Percentiles rank a stretch among this genome's conserved stretches.
Conservation (phyloP, 2,329 filamentous ascomycete genomes). For the Colletotrichum orchidophilum region DNA sequence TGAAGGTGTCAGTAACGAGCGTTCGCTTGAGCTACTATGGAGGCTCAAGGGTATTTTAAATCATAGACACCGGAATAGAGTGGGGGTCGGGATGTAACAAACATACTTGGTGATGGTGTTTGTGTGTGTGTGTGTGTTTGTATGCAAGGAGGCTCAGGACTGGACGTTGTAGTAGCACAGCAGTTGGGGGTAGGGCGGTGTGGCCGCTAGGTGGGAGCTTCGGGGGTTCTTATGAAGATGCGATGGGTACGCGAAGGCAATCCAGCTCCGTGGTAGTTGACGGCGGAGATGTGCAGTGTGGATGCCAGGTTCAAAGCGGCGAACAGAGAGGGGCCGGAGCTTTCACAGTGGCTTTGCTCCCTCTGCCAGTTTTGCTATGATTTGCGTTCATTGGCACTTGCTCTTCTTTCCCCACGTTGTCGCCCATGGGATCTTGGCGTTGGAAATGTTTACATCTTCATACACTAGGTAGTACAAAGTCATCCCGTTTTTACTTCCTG, state of each 20-base stretch:
- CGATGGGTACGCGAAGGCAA: constrained; percentile 1
- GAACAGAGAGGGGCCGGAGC: neutral
- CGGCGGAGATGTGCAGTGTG: neutral
- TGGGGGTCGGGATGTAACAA: neutral
- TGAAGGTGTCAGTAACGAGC: neutral
- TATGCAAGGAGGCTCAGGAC: constrained; percentile 12
- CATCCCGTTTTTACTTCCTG: constrained; percentile 14
- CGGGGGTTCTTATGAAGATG: constrained; percentile 30
- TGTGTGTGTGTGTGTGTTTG: constrained; percentile 6
- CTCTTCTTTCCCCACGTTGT: constrained; percentile 13
- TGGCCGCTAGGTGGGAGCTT: constrained; percentile 1
- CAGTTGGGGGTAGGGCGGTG: neutral
- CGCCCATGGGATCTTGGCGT: constrained; percentile 23
- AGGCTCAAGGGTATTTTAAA: neutral
- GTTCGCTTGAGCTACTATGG: too few species aligned
- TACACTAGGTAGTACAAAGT: constrained; percentile 28
- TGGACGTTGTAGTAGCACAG: constrained; percentile 1
- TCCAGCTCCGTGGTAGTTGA: constrained; percentile 12
- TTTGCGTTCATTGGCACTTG: constrained; percentile 23
- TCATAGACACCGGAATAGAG: neutral
- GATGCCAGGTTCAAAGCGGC: constrained; percentile 29
- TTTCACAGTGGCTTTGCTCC: constrained; percentile 11
- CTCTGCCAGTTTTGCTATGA: constrained; percentile 23
- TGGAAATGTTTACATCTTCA: constrained; percentile 5
- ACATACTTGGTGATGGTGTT: too few species aligned